phyloP scores from a whole-genome alignment of 768 basidiomycete genomes.

The Suillus fuscotomentosus region DNA sequence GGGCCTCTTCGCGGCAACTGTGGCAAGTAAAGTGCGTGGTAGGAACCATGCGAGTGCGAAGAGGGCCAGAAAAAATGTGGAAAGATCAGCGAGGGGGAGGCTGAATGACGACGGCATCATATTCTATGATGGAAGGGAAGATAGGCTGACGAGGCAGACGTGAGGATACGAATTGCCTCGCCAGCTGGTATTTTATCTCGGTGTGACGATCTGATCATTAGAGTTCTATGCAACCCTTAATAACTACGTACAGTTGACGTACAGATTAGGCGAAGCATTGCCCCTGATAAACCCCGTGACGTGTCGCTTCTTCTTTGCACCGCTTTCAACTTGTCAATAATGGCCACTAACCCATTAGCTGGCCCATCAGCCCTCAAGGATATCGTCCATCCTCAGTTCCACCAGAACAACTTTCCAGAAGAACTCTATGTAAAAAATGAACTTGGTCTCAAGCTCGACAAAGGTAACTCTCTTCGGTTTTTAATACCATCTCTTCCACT shows the following conservation, averaged over 20 bases:
- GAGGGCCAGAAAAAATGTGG: conserved; percentile 3
- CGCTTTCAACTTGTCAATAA: conserved; percentile 21
- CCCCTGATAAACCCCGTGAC: conserved; percentile 9
- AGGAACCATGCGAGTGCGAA: conserved; percentile 12
- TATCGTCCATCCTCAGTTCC: conserved; percentile 85
- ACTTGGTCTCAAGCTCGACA: conserved; percentile 85
- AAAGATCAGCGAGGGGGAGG: neutral
- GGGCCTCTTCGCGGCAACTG: conserved; percentile 2
- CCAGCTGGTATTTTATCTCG: neutral
- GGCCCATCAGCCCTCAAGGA: conserved; percentile 63
- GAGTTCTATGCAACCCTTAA: neutral
- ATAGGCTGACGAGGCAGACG: neutral
- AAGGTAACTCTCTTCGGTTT: conserved; percentile 52
- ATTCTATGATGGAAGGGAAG: neutral
- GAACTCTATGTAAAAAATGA: conserved; percentile 82
- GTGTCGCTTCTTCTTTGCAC: neutral
- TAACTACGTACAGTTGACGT: conserved; percentile 1
- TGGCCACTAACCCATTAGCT: conserved; percentile 48
- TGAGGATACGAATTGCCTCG: neutral
- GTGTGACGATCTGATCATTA: neutral
- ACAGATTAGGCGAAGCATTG: neutral
- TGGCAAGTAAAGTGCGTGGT: conserved; percentile 11
- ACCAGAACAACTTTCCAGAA: conserved; percentile 86
- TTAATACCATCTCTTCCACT: neutral
- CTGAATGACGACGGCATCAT: conserved; percentile 5